Evolutionary conservation across 306 rosid species (phyloP).

Genomic region (Begonia fuchsioides): DNA sequence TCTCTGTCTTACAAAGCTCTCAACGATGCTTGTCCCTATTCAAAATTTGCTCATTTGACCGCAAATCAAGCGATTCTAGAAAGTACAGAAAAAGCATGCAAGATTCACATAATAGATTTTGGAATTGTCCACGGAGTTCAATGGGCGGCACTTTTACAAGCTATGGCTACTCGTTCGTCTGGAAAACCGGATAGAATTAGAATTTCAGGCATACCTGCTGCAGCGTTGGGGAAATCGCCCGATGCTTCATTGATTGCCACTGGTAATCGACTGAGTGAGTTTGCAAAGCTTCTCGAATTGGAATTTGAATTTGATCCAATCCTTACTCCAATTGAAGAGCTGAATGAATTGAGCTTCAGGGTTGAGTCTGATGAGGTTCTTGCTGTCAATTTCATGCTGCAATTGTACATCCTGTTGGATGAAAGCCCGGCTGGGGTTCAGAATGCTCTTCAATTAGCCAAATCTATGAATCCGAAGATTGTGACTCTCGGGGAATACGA

Average conservation of each 20-base stretch:
- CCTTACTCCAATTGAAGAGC: constrained; percentile 50
- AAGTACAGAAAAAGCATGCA: constrained; percentile 41
- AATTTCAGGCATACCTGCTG: constrained; percentile 87
- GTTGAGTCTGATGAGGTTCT: constrained; percentile 47
- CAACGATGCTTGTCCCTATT: constrained; percentile 90
- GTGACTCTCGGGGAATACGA: constrained; percentile 88
- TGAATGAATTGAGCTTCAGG: constrained; percentile 40
- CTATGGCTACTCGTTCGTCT: constrained; percentile 68
- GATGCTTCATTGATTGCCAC: constrained; percentile 54
- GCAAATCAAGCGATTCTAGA: constrained; percentile 94
- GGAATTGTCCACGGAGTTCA: constrained; percentile 89
- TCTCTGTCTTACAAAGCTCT: constrained; percentile 61
- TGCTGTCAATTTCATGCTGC: constrained; percentile 94
- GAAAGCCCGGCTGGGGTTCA: constrained; percentile 38
- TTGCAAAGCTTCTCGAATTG: constrained; percentile 58
- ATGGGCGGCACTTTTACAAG: constrained; percentile 92
- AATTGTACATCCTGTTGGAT: constrained; percentile 60
- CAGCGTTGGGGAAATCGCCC: constrained; percentile 46
- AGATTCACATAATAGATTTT: constrained; percentile 80
- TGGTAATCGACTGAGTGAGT: constrained; percentile 59
- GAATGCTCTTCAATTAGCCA: constrained; percentile 48
- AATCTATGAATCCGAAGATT: constrained; percentile 55
- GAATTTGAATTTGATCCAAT: constrained; percentile 64
- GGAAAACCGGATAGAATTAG: constrained; percentile 61
- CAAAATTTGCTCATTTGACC: constrained; percentile 79